Percentiles rank a stretch among this genome's conserved stretches.
These are phyloP conservation scores for Phyllachora maydis DNA, from an alignment of 2,329 filamentous ascomycete species.

Conservation along the genomic window DNA sequence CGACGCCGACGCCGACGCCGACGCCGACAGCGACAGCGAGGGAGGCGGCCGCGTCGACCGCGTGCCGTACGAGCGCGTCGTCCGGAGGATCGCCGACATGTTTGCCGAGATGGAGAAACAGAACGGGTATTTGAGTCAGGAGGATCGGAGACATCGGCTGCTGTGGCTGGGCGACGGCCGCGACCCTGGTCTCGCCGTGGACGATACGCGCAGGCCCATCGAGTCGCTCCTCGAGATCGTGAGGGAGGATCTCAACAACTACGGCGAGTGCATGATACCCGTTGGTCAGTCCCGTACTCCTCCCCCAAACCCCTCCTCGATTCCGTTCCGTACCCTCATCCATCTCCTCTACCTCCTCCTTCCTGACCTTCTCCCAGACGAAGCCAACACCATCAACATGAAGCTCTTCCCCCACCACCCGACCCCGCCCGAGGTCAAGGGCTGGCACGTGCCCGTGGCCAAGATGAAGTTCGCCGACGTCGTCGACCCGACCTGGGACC, in stretches of 20 bases:
- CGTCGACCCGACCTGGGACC: slow-evolving; percentile 49
- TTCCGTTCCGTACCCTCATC: background rate
- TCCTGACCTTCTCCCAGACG: slow-evolving; percentile 32
- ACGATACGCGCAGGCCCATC: slow-evolving; percentile 36
- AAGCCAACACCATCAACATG: slow-evolving; percentile 87
- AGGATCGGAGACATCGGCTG: too few relatives aligned
- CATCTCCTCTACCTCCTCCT: slow-evolving; percentile 1
- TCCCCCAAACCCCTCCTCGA: background rate
- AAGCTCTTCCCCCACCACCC: slow-evolving; percentile 78
- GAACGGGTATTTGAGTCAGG: slow-evolving; percentile 57
- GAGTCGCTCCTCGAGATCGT: slow-evolving; percentile 68
- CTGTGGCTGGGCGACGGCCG: too few relatives aligned
- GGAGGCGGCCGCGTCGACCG: too few relatives aligned
- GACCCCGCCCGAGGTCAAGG: slow-evolving; percentile 55
- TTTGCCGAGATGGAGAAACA: slow-evolving; percentile 87
- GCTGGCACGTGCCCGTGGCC: slow-evolving; percentile 77
- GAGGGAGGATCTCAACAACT: slow-evolving; percentile 82
- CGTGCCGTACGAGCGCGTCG: slow-evolving; percentile 64
- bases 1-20: too few relatives aligned
- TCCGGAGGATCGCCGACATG: slow-evolving; percentile 64
- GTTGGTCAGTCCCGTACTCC: slow-evolving; percentile 39
- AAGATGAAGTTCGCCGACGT: slow-evolving; percentile 44
- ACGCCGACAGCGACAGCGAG: too few relatives aligned
- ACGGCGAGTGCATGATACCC: slow-evolving; percentile 95
- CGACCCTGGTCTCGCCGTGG: slow-evolving; percentile 23